Evolutionary conservation across 495 filamentous ascomycete genomes (phyloP), one percentile per base, ranked within the genome.

Genomic region (Daldinia grandis): DNA sequence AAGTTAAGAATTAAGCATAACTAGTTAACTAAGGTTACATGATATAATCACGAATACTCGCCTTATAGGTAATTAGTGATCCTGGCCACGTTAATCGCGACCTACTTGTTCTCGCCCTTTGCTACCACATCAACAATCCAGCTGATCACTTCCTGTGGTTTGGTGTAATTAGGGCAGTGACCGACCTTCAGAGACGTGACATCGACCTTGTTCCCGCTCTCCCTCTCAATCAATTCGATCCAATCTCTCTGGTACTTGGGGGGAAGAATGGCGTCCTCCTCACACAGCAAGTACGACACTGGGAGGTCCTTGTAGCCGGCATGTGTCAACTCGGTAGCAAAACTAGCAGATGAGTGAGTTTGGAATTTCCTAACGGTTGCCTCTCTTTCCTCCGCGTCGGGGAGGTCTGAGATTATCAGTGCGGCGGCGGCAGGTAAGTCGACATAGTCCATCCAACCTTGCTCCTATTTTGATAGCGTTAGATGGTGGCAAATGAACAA

Each of bases 301-400:
- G 84, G 82, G 12, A 85, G 74, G 51, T 83, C 62, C 51, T 76
- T 81, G 72, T 85, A 88, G 0, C 79, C 82, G 0, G 82, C 76
- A 62, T 81, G 78, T 8, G 77, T 85, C 30, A 79, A 67, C 2
- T 54, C 14, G 21, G 71, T 76, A 15, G 17, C 38, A 59, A 80
- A 80, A 35, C 73, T 79, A 50, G 68, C 40, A 8, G 69, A 55
- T 1, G 78, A 79, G 24, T 80, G 79, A 6, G 21, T n/a, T 4
- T 69, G 14, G 9, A 77, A 68, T 40, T 61, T 63, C 9, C 14
- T 10, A 1, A 66, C 30, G 37, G 27, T 63, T 6, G 21, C 42
- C 19, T 25, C 24, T 27, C 66, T 60, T 64, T 75, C 37, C 5
- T 57, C 17, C 15, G 42, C 31, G 35, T 69, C 54, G 27, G 66